These are phyloP conservation scores for Panaeolus cyanescens DNA, from an alignment of 768 basidiomycete genomes.

Conservation along the genomic window DNA sequence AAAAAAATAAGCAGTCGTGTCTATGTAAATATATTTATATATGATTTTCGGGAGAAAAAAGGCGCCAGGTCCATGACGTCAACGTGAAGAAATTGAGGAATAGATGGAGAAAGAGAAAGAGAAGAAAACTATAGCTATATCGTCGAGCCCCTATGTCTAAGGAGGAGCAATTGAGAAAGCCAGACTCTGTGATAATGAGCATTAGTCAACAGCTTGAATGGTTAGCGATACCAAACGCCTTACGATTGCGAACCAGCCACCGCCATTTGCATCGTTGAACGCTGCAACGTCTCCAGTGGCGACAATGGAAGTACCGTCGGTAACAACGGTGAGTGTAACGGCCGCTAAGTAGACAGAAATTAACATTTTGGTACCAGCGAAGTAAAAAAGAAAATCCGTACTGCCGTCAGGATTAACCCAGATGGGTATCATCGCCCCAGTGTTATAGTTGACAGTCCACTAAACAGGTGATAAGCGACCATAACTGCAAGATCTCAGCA, in stretches of 20 bases:
- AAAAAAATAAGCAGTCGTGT: no score
- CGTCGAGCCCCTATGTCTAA: not conserved
- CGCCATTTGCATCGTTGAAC: not conserved
- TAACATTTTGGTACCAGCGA: not conserved
- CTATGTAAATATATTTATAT: no score
- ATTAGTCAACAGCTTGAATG: not conserved
- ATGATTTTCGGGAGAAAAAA: no score
- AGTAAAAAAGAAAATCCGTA: not conserved
- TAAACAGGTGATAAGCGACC: not conserved
- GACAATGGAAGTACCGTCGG: not conserved
- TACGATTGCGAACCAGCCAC: not conserved
- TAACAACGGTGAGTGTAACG: not conserved
- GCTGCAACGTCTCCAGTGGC: not conserved
- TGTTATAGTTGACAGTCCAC: not conserved
- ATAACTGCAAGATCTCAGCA: no score
- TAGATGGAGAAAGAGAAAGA: not conserved
- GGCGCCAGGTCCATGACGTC: no score
- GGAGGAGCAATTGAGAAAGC: not conserved
- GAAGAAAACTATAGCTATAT: not conserved
- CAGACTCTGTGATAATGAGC: not conserved
- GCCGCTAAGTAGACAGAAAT: not conserved
- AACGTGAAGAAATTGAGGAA: not conserved
- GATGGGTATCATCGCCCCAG: not conserved
- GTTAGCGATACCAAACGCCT: not conserved
- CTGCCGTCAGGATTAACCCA: conserved; percentile 1